Evolutionary conservation across 106 monocot genomes (phyloP).

Genomic region (Phalaenopsis aphrodite): DNA sequence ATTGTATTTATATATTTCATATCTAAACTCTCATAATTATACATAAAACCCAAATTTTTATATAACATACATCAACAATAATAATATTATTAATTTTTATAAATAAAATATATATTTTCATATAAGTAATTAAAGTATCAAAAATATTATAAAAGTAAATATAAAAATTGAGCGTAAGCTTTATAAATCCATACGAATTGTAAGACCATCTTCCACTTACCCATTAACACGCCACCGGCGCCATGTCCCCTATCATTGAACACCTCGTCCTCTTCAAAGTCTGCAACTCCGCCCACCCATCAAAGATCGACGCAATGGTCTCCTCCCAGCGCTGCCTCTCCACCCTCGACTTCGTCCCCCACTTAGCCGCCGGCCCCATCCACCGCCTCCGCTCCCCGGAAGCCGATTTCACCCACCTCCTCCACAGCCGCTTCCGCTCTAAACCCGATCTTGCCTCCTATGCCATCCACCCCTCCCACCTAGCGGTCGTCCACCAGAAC

Average conservation of each 20-base stretch:
- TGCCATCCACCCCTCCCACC: conserved; percentile 42
- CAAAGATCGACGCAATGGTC: conserved; percentile 42
- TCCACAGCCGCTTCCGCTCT: conserved; percentile 63
- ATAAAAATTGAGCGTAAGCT: too few species aligned
- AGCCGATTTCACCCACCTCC: conserved; percentile 50
- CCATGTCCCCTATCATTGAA: conserved; percentile 27
- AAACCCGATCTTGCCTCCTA: conserved; percentile 58
- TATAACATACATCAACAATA: too few species aligned
- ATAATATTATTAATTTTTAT: too few species aligned
- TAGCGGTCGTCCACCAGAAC: conserved; percentile 37
- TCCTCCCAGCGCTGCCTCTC: conserved; percentile 39
- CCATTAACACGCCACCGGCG: too few species aligned
- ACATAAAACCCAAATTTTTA: too few species aligned
- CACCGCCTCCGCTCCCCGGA: conserved; percentile 30
- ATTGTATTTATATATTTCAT: too few species aligned
- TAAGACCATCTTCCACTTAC: too few species aligned
- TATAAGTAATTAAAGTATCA: too few species aligned
- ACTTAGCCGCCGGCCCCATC: conserved; percentile 51
- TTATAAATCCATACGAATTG: too few species aligned
- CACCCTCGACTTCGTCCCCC: conserved; percentile 39
- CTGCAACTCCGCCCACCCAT: conserved; percentile 28
- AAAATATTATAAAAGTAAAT: too few species aligned
- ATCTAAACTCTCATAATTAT: too few species aligned
- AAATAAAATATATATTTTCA: too few species aligned
- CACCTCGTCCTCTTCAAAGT: conserved; percentile 76